Percentiles rank a stretch among this genome's conserved stretches.
Conservation (phyloP, 768 basidiomycete genomes). For the Sarcodon sp. region DNA sequence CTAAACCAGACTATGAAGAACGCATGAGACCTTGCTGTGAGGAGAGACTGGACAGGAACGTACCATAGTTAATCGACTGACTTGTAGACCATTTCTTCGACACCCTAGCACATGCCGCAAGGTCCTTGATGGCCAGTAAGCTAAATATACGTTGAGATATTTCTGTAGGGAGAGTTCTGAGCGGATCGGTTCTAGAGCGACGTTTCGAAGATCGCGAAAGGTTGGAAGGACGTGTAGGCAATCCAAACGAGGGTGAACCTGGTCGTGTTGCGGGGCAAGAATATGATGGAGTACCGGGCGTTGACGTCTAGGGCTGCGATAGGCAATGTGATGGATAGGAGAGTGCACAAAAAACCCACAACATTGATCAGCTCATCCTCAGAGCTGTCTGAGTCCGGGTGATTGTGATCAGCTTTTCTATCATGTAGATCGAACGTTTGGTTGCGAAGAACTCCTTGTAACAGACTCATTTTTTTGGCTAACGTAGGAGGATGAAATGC, state of each 20-base stretch:
- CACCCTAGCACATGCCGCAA: slow-evolving; percentile 70
- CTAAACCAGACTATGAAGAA: slow-evolving; percentile 80
- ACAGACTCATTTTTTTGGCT: slow-evolving; percentile 49
- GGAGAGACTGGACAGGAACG: slow-evolving; percentile 5
- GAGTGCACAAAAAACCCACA: slow-evolving; percentile 26
- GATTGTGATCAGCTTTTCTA: slow-evolving; percentile 11
- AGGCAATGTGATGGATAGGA: background rate
- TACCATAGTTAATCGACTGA: slow-evolving; percentile 88
- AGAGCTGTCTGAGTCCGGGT: slow-evolving; percentile 36
- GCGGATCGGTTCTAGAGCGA: slow-evolving; percentile 33
- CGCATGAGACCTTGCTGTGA: slow-evolving; percentile 1
- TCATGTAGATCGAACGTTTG: slow-evolving; percentile 24
- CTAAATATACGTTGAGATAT: slow-evolving; percentile 70
- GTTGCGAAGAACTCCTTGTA: slow-evolving; percentile 58
- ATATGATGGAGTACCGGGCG: slow-evolving; percentile 52
- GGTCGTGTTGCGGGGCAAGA: slow-evolving; percentile 32
- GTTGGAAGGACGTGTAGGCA: slow-evolving; percentile 30
- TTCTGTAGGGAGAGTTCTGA: slow-evolving; percentile 68
- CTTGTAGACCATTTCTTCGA: slow-evolving; percentile 82
- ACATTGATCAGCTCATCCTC: slow-evolving; percentile 65
- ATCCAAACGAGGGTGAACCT: slow-evolving; percentile 31
- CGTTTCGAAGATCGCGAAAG: slow-evolving; percentile 7
- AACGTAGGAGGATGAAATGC: slow-evolving; percentile 1
- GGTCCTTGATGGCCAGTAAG: slow-evolving; percentile 43
- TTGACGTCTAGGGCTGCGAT: slow-evolving; percentile 35